Percentiles rank a stretch among this genome's conserved stretches.
These are phyloP conservation scores for Tricholoma matsutake DNA, from an alignment of 768 basidiomycete genomes.

Conservation along the genomic window DNA sequence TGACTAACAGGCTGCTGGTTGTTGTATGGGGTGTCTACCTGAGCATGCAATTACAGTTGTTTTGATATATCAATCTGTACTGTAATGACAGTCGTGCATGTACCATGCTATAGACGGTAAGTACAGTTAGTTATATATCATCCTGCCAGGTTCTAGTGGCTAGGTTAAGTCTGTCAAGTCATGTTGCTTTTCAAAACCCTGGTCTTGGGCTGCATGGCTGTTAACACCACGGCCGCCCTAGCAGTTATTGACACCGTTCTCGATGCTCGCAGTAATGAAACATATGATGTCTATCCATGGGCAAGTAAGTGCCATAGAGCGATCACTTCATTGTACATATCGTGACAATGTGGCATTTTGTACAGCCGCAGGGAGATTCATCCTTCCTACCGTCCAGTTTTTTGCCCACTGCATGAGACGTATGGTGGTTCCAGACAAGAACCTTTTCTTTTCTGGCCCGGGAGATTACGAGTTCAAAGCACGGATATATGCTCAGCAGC, in stretches of 20 bases:
- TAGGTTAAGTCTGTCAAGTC: too few species aligned
- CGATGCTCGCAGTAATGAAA: not conserved
- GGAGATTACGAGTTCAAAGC: not conserved
- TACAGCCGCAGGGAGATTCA: not conserved
- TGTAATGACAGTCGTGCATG: too few species aligned
- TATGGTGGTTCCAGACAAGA: not conserved
- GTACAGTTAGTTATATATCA: too few species aligned
- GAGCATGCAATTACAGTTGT: too few species aligned
- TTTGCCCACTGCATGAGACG: not conserved
- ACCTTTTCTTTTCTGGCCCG: not conserved
- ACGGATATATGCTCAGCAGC: not conserved
- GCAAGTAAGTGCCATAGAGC: not conserved
- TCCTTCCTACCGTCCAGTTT: not conserved
- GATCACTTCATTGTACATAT: not conserved
- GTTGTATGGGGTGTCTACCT: too few species aligned
- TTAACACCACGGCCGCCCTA: not conserved
- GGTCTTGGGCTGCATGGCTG: not conserved
- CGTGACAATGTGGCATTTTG: not conserved
- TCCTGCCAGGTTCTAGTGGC: too few species aligned
- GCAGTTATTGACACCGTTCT: not conserved
- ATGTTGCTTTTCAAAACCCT: not conserved
- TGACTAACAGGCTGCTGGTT: too few species aligned
- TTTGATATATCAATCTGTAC: too few species aligned
- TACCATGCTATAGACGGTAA: too few species aligned
- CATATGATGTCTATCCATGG: not conserved